A percentile compares a stretch with the other conserved stretches of the same genome.
These are phyloP conservation scores for Cytospora chrysosperma DNA, from an alignment of 2,329 filamentous ascomycete species.

Conservation along the genomic window DNA sequence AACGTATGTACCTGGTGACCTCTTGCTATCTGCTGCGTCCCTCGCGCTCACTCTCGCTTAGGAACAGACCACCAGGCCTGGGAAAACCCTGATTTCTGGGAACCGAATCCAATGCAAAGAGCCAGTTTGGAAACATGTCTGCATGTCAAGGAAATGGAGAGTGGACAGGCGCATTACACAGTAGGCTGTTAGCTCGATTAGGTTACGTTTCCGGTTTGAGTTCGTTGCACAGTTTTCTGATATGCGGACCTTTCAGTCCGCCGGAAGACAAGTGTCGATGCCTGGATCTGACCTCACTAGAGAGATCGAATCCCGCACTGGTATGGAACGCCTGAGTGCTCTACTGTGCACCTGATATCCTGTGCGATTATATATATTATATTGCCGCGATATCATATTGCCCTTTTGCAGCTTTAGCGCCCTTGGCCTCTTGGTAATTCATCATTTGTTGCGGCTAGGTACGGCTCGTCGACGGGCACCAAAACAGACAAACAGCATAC, in stretches of 20 bases:
- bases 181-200: no score
- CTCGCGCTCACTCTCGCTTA: no score
- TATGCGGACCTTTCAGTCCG: neutral
- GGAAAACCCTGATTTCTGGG: neutral
- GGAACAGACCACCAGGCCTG: neutral
- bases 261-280: neutral
- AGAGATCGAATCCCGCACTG: slow-evolving; percentile 10
- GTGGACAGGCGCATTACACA: neutral
- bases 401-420: neutral
- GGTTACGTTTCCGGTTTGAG: neutral
- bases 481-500: no score
- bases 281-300: slow-evolving; percentile 10
- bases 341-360: no score
- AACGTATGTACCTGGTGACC: neutral
- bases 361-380: neutral
- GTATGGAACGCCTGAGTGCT: neutral
- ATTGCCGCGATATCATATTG: neutral
- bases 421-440: neutral
- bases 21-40: neutral
- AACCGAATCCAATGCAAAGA: neutral
- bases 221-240: neutral
- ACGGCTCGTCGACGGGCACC: neutral
- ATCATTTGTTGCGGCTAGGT: neutral
- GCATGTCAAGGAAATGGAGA: neutral
- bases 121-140: neutral